Evolutionary conservation across 2,329 filamentous ascomycete species (phyloP).

Genomic region (Ceratocystis cubensis): DNA sequence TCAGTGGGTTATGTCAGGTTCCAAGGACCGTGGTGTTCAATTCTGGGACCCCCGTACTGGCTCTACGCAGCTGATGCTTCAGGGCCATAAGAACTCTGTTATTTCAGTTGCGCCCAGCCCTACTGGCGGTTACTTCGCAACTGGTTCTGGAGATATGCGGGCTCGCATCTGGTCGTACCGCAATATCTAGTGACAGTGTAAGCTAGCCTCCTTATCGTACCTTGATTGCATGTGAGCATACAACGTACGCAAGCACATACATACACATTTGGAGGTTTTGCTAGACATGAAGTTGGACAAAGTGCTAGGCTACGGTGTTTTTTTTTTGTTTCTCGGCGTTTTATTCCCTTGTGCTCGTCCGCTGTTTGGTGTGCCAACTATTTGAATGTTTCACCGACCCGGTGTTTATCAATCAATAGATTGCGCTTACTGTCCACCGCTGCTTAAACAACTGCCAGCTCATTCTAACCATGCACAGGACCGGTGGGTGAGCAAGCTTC

Average conservation of each 20-base stretch:
- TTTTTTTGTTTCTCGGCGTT: neutral
- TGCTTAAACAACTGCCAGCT: too few species aligned
- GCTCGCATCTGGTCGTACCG: slow-evolving; percentile 92
- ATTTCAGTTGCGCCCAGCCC: slow-evolving; percentile 95
- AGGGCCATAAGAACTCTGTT: slow-evolving; percentile 97
- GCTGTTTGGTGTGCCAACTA: neutral
- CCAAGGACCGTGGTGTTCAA: slow-evolving; percentile 92
- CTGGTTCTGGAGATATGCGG: slow-evolving; percentile 93
- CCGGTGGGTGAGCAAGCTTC: neutral
- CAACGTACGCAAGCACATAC: neutral
- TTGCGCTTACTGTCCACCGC: neutral
- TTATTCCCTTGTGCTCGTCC: neutral
- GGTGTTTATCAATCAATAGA: neutral
- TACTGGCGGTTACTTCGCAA: slow-evolving; percentile 77
- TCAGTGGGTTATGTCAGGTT: slow-evolving; percentile 91
- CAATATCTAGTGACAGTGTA: slow-evolving; percentile 10
- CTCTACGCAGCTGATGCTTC: slow-evolving; percentile 91
- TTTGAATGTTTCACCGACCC: neutral
- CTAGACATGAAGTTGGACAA: neutral
- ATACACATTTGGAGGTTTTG: neutral
- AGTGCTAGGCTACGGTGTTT: neutral
- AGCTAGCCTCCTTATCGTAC: neutral
- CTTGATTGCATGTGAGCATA: neutral
- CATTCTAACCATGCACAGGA: neutral
- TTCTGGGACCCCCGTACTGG: slow-evolving; percentile 97